phyloP scores from a whole-genome alignment of 2,329 filamentous ascomycete genomes.

The Diaporthe batatas region DNA sequence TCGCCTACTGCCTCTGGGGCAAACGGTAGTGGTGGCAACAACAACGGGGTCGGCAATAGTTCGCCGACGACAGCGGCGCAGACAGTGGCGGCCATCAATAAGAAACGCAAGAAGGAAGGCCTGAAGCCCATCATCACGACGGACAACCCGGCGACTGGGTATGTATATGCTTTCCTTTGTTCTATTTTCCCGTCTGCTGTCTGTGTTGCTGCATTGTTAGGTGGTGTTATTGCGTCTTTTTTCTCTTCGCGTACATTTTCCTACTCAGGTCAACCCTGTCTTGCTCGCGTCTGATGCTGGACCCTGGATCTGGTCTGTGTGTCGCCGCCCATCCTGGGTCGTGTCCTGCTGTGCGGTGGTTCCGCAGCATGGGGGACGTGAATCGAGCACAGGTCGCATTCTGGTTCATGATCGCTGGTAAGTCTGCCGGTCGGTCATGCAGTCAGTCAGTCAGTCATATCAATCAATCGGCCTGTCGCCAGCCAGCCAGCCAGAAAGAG shows the following conservation, averaged over 20 bases:
- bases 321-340: conserved; percentile 7
- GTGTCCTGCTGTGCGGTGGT: conserved; percentile 12
- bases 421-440: background rate
- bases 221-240: background rate
- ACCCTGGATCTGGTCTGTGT: conserved; percentile 30
- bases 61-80: conserved; percentile 40
- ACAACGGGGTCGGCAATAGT: conserved; percentile 4
- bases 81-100: conserved; percentile 54
- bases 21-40: conserved; percentile 25
- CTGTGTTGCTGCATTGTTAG: conserved; percentile 1
- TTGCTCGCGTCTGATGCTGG: background rate
- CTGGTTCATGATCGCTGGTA: conserved; percentile 17
- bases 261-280: conserved; percentile 12
- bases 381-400: conserved; percentile 26
- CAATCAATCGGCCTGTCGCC: background rate
- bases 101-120: conserved; percentile 82
- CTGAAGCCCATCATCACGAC: conserved; percentile 83
- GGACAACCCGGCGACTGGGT: conserved; percentile 60
- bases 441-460: conserved; percentile 17
- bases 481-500: background rate
- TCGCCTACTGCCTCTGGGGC: conserved; percentile 22
- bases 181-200: background rate
- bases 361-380: conserved; percentile 15
- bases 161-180: conserved; percentile 47
- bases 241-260: background rate